These are phyloP conservation scores for Ganoderma meredithae DNA, from an alignment of 1,284 basidiomycete genomes.

Conservation along the genomic window DNA sequence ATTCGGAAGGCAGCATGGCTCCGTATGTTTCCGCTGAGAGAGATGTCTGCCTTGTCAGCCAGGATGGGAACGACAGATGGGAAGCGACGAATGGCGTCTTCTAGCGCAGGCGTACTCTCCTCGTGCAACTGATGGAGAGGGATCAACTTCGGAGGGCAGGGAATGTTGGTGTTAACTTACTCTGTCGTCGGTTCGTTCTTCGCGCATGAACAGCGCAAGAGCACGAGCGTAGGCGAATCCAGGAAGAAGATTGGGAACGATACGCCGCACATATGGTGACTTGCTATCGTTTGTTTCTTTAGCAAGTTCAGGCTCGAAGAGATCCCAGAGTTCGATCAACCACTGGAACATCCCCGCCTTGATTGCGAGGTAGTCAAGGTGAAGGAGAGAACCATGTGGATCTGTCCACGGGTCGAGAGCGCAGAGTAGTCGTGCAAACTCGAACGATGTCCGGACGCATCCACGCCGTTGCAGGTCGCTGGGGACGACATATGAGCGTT, in stretches of 20 bases:
- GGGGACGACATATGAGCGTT: conserved; percentile 22
- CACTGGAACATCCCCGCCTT: conserved; percentile 84
- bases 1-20: conserved; percentile 72
- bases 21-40: conserved; percentile 65
- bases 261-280: conserved; percentile 49
- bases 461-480: conserved; percentile 89
- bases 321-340: conserved; percentile 74
- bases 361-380: conserved; percentile 85
- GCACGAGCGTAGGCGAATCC: conserved; percentile 86
- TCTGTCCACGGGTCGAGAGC: conserved; percentile 85
- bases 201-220: conserved; percentile 68
- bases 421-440: conserved; percentile 85
- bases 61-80: conserved; percentile 83
- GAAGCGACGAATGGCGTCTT: conserved; percentile 78
- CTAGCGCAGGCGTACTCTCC: conserved; percentile 71
- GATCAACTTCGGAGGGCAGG: background rate
- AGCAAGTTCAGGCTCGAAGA: conserved; percentile 46
- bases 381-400: conserved; percentile 85
- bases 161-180: conserved; percentile 41
- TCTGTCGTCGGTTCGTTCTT: conserved; percentile 57
- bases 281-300: conserved; percentile 51
- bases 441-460: conserved; percentile 87
- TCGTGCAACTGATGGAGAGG: conserved; percentile 52
- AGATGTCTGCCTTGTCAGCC: conserved; percentile 83
- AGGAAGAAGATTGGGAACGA: conserved; percentile 54